Percentiles rank a stretch among this genome's conserved stretches.
phyloP scores from a whole-genome alignment of 805 yeast species.

The Kodamaea leandrae region DNA sequence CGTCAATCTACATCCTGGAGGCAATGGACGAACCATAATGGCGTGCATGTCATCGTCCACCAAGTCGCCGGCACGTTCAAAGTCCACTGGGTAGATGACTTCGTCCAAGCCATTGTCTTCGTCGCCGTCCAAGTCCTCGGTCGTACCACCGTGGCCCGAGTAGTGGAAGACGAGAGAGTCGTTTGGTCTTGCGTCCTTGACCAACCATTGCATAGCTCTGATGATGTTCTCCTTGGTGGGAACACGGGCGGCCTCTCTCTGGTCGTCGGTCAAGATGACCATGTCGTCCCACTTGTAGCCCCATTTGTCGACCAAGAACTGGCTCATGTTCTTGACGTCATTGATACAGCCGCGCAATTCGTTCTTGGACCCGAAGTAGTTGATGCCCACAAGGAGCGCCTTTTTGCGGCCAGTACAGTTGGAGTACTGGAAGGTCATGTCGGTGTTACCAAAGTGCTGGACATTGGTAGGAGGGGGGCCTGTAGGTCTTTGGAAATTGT shows the following conservation, averaged over 20 bases:
- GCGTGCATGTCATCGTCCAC: slow-evolving; percentile 41
- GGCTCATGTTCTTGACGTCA: slow-evolving; percentile 38
- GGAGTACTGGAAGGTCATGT: slow-evolving; percentile 38
- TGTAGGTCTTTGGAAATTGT: slow-evolving; percentile 11
- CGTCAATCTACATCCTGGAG: slow-evolving; percentile 37
- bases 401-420: slow-evolving; percentile 37
- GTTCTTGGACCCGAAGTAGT: slow-evolving; percentile 30
- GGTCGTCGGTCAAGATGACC: slow-evolving; percentile 40
- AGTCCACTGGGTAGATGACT: slow-evolving; percentile 38
- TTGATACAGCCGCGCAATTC: slow-evolving; percentile 38
- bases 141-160: slow-evolving; percentile 40
- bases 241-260: slow-evolving; percentile 26
- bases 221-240: slow-evolving; percentile 34
- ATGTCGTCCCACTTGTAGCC: slow-evolving; percentile 38
- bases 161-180: slow-evolving; percentile 40
- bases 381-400: slow-evolving; percentile 37
- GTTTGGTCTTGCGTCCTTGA: slow-evolving; percentile 36
- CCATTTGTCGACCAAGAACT: slow-evolving; percentile 26
- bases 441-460: slow-evolving; percentile 35
- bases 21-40: slow-evolving; percentile 36
- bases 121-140: slow-evolving; percentile 36
- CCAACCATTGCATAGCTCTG: slow-evolving; percentile 42
- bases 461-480: slow-evolving; percentile 32
- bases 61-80: slow-evolving; percentile 30
- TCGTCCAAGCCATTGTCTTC: slow-evolving; percentile 38